Evolutionary conservation across 305 asterid species (phyloP).

Genomic region (Petunia hybrid): DNA sequence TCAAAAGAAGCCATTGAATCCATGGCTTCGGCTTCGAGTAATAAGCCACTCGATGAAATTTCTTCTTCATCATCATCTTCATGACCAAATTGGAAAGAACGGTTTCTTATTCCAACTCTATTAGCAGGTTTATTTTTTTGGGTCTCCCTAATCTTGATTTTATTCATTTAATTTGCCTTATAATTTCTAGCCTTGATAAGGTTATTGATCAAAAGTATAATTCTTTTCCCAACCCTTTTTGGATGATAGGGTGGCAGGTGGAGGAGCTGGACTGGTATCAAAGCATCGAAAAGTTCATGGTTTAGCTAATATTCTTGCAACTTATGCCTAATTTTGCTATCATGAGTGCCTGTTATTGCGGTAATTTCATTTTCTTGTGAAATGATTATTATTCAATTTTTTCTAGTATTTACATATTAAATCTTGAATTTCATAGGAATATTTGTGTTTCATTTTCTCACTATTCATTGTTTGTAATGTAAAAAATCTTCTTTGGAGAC

Average conservation of each 20-base stretch:
- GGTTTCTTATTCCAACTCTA: conserved; percentile 65
- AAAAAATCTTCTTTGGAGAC: no score
- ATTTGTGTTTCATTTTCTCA: no score
- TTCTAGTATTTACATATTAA: no score
- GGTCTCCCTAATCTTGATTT: no score
- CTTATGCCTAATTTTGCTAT: conserved; percentile 88
- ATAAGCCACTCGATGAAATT: conserved; percentile 41
- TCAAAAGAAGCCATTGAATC: background rate
- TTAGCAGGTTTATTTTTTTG: conserved; percentile 55
- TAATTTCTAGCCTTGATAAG: background rate
- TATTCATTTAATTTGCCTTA: background rate
- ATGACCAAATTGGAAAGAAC: conserved; percentile 50
- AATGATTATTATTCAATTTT: no score
- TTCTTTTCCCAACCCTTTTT: background rate
- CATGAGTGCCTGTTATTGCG: conserved; percentile 51
- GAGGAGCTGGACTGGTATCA: conserved; percentile 71
- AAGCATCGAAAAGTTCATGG: conserved; percentile 75
- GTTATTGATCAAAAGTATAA: background rate
- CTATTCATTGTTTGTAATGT: no score
- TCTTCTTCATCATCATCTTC: conserved; percentile 46
- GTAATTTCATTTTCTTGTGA: no score
- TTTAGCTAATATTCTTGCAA: conserved; percentile 57
- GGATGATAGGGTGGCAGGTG: conserved; percentile 61
- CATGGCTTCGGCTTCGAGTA: conserved; percentile 35
- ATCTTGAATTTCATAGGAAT: no score